Percentiles rank a stretch among this genome's conserved stretches.
phyloP scores from a whole-genome alignment of 192 early-diverging fungal genomes.

The Backusella luteola region DNA sequence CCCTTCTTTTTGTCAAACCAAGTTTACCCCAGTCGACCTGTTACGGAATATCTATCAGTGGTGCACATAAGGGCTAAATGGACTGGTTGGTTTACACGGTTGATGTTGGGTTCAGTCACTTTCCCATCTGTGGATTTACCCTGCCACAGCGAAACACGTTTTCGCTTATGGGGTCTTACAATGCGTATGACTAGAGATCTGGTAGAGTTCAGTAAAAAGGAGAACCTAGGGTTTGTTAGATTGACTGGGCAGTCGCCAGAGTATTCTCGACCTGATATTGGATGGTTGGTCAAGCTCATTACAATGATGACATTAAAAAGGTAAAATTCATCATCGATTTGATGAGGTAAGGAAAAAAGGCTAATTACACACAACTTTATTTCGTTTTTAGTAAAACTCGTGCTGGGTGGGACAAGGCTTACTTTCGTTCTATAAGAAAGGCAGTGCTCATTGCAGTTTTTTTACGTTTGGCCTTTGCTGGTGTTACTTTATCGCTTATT shows the following conservation, averaged over 20 bases:
- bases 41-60: constrained; percentile 13
- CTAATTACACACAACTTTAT: neutral
- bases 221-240: constrained; percentile 12
- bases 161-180: constrained; percentile 33
- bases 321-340: neutral
- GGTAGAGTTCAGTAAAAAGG: constrained; percentile 7
- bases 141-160: neutral
- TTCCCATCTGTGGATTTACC: constrained; percentile 33
- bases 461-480: constrained; percentile 2
- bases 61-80: neutral
- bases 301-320: neutral
- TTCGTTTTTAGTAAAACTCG: neutral
- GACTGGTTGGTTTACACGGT: constrained; percentile 6
- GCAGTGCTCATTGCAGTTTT: constrained; percentile 12
- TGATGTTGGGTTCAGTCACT: constrained; percentile 24
- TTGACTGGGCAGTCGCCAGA: neutral
- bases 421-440: constrained; percentile 19
- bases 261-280: constrained; percentile 25
- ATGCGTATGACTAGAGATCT: constrained; percentile 30
- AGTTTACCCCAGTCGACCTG: neutral
- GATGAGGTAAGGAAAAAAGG: neutral
- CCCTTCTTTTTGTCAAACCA: constrained; percentile 27
- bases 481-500: neutral
- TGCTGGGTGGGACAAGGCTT: constrained; percentile 9
- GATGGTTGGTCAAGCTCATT: neutral